phyloP scores from a whole-genome alignment of 768 basidiomycete species.

The Tricholoma matsutake region DNA sequence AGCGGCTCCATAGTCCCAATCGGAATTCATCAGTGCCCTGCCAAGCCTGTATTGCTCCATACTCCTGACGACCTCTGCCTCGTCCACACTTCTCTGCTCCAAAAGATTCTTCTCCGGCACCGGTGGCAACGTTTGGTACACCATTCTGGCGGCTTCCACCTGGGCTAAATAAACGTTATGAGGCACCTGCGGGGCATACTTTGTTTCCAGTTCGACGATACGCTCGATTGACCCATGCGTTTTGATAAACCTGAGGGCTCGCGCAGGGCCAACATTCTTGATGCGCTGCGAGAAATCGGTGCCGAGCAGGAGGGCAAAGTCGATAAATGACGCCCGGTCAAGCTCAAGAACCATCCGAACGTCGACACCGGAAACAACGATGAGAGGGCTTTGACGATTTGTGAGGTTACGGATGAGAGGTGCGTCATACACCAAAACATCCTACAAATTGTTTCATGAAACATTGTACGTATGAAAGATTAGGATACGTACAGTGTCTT shows the following conservation, averaged over 20 bases:
- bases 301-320: slow-evolving; percentile 84
- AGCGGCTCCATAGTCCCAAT: slow-evolving; percentile 42
- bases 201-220: slow-evolving; percentile 50
- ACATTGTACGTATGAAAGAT: slow-evolving; percentile 5
- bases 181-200: slow-evolving; percentile 49
- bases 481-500: slow-evolving; percentile 70
- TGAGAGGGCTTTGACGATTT: slow-evolving; percentile 53
- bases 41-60: slow-evolving; percentile 52
- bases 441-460: slow-evolving; percentile 37
- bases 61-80: slow-evolving; percentile 40
- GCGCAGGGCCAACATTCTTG: slow-evolving; percentile 73
- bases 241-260: slow-evolving; percentile 74
- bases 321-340: slow-evolving; percentile 58
- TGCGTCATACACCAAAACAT: slow-evolving; percentile 79
- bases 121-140: slow-evolving; percentile 67
- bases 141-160: slow-evolving; percentile 55
- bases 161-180: slow-evolving; percentile 57
- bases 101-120: slow-evolving; percentile 43
- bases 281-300: slow-evolving; percentile 91
- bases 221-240: slow-evolving; percentile 71
- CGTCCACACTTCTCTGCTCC: slow-evolving; percentile 35
- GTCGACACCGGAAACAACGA: slow-evolving; percentile 59
- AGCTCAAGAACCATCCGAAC: slow-evolving; percentile 60
- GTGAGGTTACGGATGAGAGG: slow-evolving; percentile 81
- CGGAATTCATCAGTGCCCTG: slow-evolving; percentile 28